Conservation (phyloP, 1,284 basidiomycete genomes). For the Acaromyces ingoldii region DNA sequence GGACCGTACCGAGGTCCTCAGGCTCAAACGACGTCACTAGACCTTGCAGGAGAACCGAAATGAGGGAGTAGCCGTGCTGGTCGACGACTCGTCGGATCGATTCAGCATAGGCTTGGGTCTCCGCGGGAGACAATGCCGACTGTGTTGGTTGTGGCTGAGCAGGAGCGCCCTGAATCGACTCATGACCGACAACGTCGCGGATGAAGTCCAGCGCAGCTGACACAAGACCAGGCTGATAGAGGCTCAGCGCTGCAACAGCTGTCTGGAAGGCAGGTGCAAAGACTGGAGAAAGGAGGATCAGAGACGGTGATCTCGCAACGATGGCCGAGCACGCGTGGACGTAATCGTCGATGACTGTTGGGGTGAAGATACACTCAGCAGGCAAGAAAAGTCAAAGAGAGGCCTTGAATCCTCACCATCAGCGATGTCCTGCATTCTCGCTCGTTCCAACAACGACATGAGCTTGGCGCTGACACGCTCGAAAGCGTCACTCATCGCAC, state of each 20-base stretch:
- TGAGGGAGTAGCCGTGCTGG: slow-evolving; percentile 69
- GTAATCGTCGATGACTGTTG: slow-evolving; percentile 88
- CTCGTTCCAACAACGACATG: slow-evolving; percentile 22
- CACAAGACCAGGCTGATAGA: slow-evolving; percentile 63
- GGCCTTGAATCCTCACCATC: slow-evolving; percentile 17
- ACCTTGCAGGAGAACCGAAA: slow-evolving; percentile 69
- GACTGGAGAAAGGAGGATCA: slow-evolving; percentile 59
- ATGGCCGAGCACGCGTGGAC: slow-evolving; percentile 73
- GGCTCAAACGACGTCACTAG: slow-evolving; percentile 73
- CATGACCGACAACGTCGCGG: slow-evolving; percentile 66
- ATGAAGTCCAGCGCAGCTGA: slow-evolving; percentile 77
- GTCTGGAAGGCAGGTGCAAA: slow-evolving; percentile 52
- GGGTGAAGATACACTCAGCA: slow-evolving; percentile 55
- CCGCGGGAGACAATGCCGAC: slow-evolving; percentile 54
- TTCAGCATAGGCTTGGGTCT: slow-evolving; percentile 63
- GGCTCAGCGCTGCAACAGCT: slow-evolving; percentile 28
- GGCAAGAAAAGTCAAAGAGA: slow-evolving; percentile 65
- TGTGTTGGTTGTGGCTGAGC: slow-evolving; percentile 12
- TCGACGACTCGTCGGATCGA: slow-evolving; percentile 66
- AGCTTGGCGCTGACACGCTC: slow-evolving; percentile 37
- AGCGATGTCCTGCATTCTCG: slow-evolving; percentile 23
- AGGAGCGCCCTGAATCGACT: slow-evolving; percentile 35
- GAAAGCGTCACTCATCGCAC: slow-evolving; percentile 27
- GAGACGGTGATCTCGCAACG: slow-evolving; percentile 65
- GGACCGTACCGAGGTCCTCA: slow-evolving; percentile 69